phyloP scores from a whole-genome alignment of 768 basidiomycete species.

The Russula virescens region DNA sequence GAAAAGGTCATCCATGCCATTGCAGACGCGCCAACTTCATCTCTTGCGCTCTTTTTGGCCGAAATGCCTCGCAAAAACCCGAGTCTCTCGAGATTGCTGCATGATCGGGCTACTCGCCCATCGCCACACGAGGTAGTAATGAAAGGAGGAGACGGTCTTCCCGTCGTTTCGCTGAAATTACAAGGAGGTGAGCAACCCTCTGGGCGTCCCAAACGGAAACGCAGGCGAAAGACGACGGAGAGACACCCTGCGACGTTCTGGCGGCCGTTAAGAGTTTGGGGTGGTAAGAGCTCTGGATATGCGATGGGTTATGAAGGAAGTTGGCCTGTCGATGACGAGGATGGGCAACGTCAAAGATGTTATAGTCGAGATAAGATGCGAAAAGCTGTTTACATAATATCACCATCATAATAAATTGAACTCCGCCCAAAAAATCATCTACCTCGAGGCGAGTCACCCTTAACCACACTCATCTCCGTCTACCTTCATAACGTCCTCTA shows the following conservation, averaged over 20 bases:
- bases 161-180: not conserved
- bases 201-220: not conserved
- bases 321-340: slow-evolving; percentile 24
- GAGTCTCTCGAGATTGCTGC: not conserved
- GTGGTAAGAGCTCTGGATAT: slow-evolving; percentile 30
- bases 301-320: slow-evolving; percentile 32
- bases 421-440: slow-evolving; percentile 15
- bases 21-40: not conserved
- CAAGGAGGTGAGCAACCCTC: not conserved
- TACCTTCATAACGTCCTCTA: not conserved
- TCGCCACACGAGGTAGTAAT: slow-evolving; percentile 14
- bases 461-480: not conserved
- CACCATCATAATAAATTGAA: not conserved
- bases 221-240: slow-evolving; percentile 13
- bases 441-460: not conserved
- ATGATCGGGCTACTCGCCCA: not conserved
- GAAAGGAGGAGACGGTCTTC: slow-evolving; percentile 7
- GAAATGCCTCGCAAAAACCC: not conserved
- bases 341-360: slow-evolving; percentile 3
- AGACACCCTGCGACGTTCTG: slow-evolving; percentile 28
- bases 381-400: not conserved
- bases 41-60: slow-evolving; percentile 9
- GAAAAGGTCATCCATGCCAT: slow-evolving; percentile 12
- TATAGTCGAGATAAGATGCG: not conserved
- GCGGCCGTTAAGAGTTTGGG: slow-evolving; percentile 28